Conservation (phyloP, 2,329 filamentous ascomycete species). For the Neodidymelliopsis sp. region DNA sequence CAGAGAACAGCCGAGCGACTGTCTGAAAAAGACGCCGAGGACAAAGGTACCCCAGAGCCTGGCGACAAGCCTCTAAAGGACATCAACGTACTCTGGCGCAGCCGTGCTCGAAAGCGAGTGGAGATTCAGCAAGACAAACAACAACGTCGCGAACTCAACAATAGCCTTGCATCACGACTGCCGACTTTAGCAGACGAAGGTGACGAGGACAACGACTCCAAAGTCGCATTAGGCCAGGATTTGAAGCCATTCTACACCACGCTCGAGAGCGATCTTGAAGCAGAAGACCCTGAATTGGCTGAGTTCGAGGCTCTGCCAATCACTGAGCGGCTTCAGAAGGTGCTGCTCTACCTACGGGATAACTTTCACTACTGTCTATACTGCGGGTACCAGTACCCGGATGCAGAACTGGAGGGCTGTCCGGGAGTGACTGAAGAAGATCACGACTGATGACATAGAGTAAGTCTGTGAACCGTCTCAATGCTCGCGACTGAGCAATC, state of each 20-base stretch:
- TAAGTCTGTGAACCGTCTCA: neutral
- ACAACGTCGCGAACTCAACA: slow-evolving; percentile 38
- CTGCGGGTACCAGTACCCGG: slow-evolving; percentile 86
- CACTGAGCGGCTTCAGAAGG: slow-evolving; percentile 68
- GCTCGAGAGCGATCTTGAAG: slow-evolving; percentile 73
- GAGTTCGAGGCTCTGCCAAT: slow-evolving; percentile 76
- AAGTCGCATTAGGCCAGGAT: slow-evolving; percentile 69
- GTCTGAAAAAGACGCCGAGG: slow-evolving; percentile 53
- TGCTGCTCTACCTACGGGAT: slow-evolving; percentile 74
- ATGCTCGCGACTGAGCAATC: neutral
- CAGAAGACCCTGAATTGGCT: slow-evolving; percentile 81
- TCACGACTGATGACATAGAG: slow-evolving; percentile 60
- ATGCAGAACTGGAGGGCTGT: slow-evolving; percentile 81
- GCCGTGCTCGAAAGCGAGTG: slow-evolving; percentile 72
- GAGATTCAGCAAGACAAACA: slow-evolving; percentile 70
- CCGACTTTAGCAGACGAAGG: slow-evolving; percentile 69
- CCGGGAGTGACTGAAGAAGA: slow-evolving; percentile 89
- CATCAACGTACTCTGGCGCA: slow-evolving; percentile 81
- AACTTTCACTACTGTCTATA: slow-evolving; percentile 90
- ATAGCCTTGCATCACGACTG: slow-evolving; percentile 55
- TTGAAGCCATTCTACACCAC: slow-evolving; percentile 57
- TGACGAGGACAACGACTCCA: slow-evolving; percentile 76
- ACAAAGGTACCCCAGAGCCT: slow-evolving; percentile 29
- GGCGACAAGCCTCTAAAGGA: slow-evolving; percentile 65
- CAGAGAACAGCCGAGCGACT: slow-evolving; percentile 85